phyloP scores from a whole-genome alignment of 1,139 yeast species.

The Candida sanyaensis region DNA sequence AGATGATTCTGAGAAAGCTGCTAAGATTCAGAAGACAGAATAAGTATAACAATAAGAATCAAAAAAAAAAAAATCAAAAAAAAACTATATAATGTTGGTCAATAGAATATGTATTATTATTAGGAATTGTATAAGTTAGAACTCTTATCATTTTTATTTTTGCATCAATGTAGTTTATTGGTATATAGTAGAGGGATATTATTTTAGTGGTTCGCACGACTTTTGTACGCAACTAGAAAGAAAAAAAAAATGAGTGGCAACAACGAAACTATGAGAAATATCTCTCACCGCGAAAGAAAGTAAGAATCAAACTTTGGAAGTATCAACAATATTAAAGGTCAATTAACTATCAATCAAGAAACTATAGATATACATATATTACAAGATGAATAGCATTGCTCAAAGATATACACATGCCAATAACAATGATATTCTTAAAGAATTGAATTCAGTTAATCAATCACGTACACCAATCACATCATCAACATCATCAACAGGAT shows the following conservation, averaged over 20 bases:
- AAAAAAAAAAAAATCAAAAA: too few relatives aligned
- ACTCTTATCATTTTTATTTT: background rate
- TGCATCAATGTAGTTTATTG: background rate
- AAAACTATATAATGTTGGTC: background rate
- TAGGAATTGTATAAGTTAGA: background rate
- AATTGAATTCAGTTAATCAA: slow-evolving; percentile 28
- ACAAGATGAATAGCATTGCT: slow-evolving; percentile 40
- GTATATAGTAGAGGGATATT: too few relatives aligned
- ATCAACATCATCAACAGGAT: slow-evolving; percentile 21
- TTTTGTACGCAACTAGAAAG: background rate
- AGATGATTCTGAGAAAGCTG: slow-evolving; percentile 7
- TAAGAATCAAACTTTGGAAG: background rate
- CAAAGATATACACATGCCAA: slow-evolving; percentile 38
- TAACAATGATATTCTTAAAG: slow-evolving; percentile 29
- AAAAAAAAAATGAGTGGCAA: slow-evolving; percentile 3
- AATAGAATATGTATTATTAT: slow-evolving; percentile 1
- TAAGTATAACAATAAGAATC: too few relatives aligned
- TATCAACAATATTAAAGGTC: background rate
- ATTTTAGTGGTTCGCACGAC: background rate
- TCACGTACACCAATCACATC: slow-evolving; percentile 20
- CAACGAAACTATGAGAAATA: background rate
- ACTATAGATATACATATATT: background rate
- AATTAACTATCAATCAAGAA: background rate
- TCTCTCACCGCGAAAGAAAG: background rate
- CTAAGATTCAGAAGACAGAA: slow-evolving; percentile 3